phyloP scores from a whole-genome alignment of 495 filamentous ascomycete species.

The Pyronema omphalodes region DNA sequence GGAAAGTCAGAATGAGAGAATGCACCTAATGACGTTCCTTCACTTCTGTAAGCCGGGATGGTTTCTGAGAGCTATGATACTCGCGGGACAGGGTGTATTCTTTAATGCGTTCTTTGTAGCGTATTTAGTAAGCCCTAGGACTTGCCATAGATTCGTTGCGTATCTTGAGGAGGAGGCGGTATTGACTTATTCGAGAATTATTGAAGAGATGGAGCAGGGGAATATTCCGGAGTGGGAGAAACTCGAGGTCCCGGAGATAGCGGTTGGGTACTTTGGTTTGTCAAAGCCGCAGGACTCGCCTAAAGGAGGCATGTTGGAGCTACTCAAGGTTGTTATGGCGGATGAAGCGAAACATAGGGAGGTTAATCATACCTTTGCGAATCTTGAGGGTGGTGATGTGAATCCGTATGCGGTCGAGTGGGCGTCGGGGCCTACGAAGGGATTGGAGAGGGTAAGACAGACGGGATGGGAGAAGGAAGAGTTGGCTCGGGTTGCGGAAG shows the following conservation, averaged over 20 bases:
- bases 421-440: conserved; percentile 48
- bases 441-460: conserved; percentile 45
- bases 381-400: conserved; percentile 64
- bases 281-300: conserved; percentile 38
- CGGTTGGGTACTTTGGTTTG: conserved; percentile 81
- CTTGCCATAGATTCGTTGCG: conserved; percentile 87
- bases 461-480: conserved; percentile 71
- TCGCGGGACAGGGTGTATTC: conserved; percentile 58
- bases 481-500: conserved; percentile 25
- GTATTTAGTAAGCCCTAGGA: conserved; percentile 76
- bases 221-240: conserved; percentile 62
- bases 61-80: conserved; percentile 52
- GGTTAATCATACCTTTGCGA: conserved; percentile 87
- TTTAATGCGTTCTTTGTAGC: conserved; percentile 85
- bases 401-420: conserved; percentile 73
- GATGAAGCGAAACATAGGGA: conserved; percentile 96
- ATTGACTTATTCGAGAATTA: conserved; percentile 75
- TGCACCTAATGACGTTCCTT: conserved; percentile 89
- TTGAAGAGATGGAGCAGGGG: conserved; percentile 68
- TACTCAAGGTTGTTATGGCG: conserved; percentile 73
- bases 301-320: conserved; percentile 61
- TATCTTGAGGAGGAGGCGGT: conserved; percentile 96
- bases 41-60: conserved; percentile 44
- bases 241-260: conserved; percentile 68
- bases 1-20: conserved; percentile 87